Evolutionary conservation across 2,329 filamentous ascomycete genomes (phyloP).

Genomic region (Hymenoscyphus repandus): DNA sequence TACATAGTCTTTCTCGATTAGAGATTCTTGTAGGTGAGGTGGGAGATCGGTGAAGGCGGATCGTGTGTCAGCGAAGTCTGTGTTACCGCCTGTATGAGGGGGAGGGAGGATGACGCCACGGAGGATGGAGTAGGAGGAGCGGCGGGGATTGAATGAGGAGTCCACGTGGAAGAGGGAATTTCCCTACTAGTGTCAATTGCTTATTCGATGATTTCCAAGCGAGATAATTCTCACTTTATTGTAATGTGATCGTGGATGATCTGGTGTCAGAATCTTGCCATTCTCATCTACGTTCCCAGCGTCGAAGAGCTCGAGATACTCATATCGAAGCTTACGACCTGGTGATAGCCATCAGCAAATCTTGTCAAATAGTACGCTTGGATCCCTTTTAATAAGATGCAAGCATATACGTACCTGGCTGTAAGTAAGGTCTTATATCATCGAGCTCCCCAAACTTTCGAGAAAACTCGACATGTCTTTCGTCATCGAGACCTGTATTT

Average conservation of each 20-base stretch:
- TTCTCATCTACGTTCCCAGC: constrained; percentile 49
- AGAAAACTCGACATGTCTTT: constrained; percentile 45
- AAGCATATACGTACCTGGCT: not conserved
- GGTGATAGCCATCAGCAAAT: not conserved
- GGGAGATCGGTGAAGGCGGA: constrained; percentile 45
- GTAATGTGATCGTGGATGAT: constrained; percentile 16
- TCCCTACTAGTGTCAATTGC: constrained; percentile 8
- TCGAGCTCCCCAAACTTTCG: constrained; percentile 49
- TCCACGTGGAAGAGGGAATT: constrained; percentile 51
- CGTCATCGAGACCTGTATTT: constrained; percentile 44
- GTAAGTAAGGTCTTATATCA: constrained; percentile 45
- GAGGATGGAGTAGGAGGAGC: constrained; percentile 47
- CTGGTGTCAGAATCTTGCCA: constrained; percentile 27
- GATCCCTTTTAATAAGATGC: too few species aligned
- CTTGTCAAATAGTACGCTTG: constrained; percentile 27
- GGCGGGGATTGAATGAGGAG: constrained; percentile 49
- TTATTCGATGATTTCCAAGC: constrained; percentile 8
- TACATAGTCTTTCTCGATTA: constrained; percentile 38
- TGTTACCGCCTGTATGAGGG: constrained; percentile 41
- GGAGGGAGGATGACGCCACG: constrained; percentile 46
- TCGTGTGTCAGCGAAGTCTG: constrained; percentile 48
- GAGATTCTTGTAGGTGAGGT: constrained; percentile 23
- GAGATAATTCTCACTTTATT: constrained; percentile 33
- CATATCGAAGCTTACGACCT: constrained; percentile 36
- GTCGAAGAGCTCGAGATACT: constrained; percentile 49